Evolutionary conservation across 2,329 filamentous ascomycete species (phyloP), one percentile per base, ranked within the genome.

Genomic region (Xylariaceae sp.): DNA sequence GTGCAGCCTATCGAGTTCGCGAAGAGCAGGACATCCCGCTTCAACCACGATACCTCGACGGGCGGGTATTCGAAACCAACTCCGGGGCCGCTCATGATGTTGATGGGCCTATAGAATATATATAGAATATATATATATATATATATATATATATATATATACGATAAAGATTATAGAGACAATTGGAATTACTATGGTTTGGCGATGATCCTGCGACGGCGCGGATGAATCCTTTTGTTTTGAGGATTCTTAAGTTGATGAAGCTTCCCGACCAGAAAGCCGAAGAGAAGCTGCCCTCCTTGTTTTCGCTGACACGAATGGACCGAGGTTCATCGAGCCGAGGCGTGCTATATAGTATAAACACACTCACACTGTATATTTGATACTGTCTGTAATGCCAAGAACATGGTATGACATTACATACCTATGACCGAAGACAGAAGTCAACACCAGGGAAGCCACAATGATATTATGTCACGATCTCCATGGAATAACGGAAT

Each of bases 21-120:
- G 71, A 96, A 96, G 58, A 97, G 84, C 58, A 96, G 79, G 37
- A 86, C 83, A 77, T 96, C 91, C 62, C 91, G 84, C 80, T 91
- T 91, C 65, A 89, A 73, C 91, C 91, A 96, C 64, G 86, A 81
- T 8, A 95, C 89, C 68, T 86, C 81, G 67, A 83, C 76, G 47
- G 81, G 72, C 55, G 89, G 89, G 71, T 88, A 95, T 72, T 94
- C 83, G 73, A 91, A 91, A 66, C 90, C 89, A 68, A 77, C 81
- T 62, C 83, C 82, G 55, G 79, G 79, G 47, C 73, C 74, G 64
- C 75, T 71, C 74, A 76, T 76, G 45, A 19, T 56, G 46, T 19
- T 2, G 19, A 19, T 19, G 19, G 19, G 19, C 19, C 19, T 19
- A 19, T 19, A 19, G 19, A 19, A 19, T 19, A 19, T 19, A 44